Evolutionary conservation across 1,284 basidiomycete genomes (phyloP).

Genomic region (Boletellus deceptivus): DNA sequence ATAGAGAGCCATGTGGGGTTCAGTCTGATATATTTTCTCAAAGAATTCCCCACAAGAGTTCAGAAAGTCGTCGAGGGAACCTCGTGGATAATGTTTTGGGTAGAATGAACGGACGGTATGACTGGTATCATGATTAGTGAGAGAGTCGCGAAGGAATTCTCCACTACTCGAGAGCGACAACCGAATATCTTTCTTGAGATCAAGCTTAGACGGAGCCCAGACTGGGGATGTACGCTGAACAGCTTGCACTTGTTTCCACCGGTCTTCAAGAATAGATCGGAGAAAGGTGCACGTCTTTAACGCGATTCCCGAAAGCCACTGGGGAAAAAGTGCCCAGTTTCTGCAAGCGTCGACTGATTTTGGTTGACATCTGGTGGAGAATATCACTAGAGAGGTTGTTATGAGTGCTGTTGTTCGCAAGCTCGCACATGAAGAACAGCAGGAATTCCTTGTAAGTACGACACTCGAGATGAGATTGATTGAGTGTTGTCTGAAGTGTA

Average conservation of each 20-base stretch:
- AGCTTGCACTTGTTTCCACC: constrained; percentile 7
- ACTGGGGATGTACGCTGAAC: constrained; percentile 10
- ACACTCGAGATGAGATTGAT: constrained; percentile 9
- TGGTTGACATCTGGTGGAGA: constrained; percentile 26
- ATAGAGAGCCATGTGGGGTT: constrained; percentile 23
- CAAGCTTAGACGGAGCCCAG: constrained; percentile 26
- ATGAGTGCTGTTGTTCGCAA: constrained; percentile 26
- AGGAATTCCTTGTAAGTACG: constrained; percentile 46
- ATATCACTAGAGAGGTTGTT: constrained; percentile 30
- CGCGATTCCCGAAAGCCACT: constrained; percentile 1
- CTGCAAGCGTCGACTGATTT: constrained; percentile 33
- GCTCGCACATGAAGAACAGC: constrained; percentile 35
- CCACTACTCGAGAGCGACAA: constrained; percentile 31
- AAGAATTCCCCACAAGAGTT: constrained; percentile 9
- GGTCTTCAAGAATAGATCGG: constrained; percentile 2
- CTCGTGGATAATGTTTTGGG: constrained; percentile 2
- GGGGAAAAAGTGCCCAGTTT: constrained; percentile 30
- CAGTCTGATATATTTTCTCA: not conserved
- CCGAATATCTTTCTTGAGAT: constrained; percentile 28
- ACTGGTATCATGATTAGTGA: constrained; percentile 1
- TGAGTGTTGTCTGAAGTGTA: constrained; percentile 40
- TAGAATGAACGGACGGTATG: constrained; percentile 10
- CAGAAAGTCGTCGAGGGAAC: constrained; percentile 13
- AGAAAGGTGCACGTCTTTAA: constrained; percentile 1
- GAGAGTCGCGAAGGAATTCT: constrained; percentile 23